phyloP scores from a whole-genome alignment of 768 basidiomycete genomes.

The Podaxis sp. region DNA sequence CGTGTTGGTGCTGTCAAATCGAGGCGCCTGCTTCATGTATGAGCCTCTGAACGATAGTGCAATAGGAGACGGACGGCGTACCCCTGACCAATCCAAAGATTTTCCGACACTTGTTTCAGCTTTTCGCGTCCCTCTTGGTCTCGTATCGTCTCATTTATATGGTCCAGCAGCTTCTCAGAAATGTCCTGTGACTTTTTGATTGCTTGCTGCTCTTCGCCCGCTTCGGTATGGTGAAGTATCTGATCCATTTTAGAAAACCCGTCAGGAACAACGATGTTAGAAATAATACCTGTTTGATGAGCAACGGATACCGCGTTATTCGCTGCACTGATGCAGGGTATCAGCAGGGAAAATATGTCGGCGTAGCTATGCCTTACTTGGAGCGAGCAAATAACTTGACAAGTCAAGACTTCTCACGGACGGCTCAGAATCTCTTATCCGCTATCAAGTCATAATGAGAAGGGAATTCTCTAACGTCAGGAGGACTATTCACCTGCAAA shows the following conservation, averaged over 20 bases:
- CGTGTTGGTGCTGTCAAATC: conserved; percentile 92
- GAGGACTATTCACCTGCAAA: conserved; percentile 51
- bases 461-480: neutral
- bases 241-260: conserved; percentile 24
- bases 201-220: conserved; percentile 54
- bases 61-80: conserved; percentile 29
- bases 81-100: conserved; percentile 89
- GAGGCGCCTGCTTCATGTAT: conserved; percentile 50
- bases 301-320: conserved; percentile 89
- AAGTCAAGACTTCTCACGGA: conserved; percentile 79
- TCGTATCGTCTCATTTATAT: conserved; percentile 89
- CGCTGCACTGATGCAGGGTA: conserved; percentile 72
- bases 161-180: conserved; percentile 69
- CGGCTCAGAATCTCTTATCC: conserved; percentile 69
- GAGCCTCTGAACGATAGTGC: neutral
- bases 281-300: conserved; percentile 69
- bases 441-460: conserved; percentile 34
- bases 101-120: conserved; percentile 69
- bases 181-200: conserved; percentile 56
- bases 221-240: conserved; percentile 80
- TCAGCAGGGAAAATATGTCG: neutral
- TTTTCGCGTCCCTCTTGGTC: conserved; percentile 79
- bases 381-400: conserved; percentile 88
- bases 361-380: conserved; percentile 55
- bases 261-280: neutral